phyloP scores from a whole-genome alignment of 2,329 filamentous ascomycete species.

The Ophiobolus disseminans region DNA sequence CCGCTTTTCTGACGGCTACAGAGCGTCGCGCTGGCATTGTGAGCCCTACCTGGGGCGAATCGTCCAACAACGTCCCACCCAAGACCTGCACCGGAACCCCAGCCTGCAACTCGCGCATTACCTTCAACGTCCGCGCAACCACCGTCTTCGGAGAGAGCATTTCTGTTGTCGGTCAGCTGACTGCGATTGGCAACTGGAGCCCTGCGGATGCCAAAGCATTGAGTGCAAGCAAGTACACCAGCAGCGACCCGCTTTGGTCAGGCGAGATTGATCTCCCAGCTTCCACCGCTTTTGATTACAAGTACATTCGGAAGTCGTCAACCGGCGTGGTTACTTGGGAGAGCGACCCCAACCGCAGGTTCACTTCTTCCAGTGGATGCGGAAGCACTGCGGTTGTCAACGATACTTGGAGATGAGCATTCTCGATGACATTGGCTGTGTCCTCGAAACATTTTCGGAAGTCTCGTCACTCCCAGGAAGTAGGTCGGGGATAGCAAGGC shows the following conservation, averaged over 20 bases:
- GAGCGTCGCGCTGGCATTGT: constrained; percentile 23
- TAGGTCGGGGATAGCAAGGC: too few relatives aligned
- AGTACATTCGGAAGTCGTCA: constrained; percentile 55
- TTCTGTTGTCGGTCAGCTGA: constrained; percentile 53
- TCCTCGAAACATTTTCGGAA: too few relatives aligned
- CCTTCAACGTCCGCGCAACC: constrained; percentile 57
- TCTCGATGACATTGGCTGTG: too few relatives aligned
- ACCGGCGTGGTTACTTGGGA: constrained; percentile 56
- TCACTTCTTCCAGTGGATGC: constrained; percentile 37
- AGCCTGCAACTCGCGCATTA: constrained; percentile 40
- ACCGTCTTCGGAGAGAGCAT: constrained; percentile 59
- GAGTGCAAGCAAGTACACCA: constrained; percentile 52
- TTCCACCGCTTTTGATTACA: constrained; percentile 52
- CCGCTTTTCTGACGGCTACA: constrained; percentile 66
- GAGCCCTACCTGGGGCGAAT: constrained; percentile 22
- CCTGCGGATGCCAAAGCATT: constrained; percentile 49
- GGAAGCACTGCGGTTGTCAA: constrained; percentile 22
- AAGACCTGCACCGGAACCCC: constrained; percentile 25
- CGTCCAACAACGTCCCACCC: constrained; percentile 56
- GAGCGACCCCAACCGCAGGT: constrained; percentile 51
- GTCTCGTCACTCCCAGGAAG: too few relatives aligned
- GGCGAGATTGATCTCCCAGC: constrained; percentile 50
- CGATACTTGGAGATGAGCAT: constrained; percentile 31
- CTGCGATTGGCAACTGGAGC: constrained; percentile 55
- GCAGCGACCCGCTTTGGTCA: constrained; percentile 55